phyloP scores from a whole-genome alignment of 495 filamentous ascomycete species.

The Podospora sp. region DNA sequence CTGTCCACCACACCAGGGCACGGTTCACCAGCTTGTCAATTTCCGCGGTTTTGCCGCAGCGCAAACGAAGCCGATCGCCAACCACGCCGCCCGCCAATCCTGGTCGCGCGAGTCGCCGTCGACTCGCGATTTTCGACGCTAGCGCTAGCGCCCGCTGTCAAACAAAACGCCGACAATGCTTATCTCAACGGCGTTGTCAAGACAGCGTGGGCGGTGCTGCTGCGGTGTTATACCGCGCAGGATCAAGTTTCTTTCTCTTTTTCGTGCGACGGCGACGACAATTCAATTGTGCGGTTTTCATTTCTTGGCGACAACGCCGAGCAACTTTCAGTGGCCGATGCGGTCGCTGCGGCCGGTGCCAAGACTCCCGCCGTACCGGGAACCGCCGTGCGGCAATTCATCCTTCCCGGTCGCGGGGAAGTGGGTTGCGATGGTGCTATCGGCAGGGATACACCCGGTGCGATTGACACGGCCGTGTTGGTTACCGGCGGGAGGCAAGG shows the following conservation, averaged over 20 bases:
- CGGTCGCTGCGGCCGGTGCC: constrained; percentile 12
- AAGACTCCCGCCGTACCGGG: background rate
- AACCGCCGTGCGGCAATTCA: background rate
- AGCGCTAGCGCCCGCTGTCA: constrained; percentile 16
- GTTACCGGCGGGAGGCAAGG: constrained; percentile 10
- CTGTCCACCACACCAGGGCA: background rate
- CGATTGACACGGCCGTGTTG: constrained; percentile 6
- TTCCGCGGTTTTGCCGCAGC: constrained; percentile 24
- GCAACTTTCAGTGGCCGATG: constrained; percentile 15
- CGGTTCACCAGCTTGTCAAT: constrained; percentile 23
- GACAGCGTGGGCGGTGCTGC: constrained; percentile 29
- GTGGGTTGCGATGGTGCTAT: background rate
- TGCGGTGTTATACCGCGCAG: constrained; percentile 32
- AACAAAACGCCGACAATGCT: constrained; percentile 12
- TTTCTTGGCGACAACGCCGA: constrained; percentile 14
- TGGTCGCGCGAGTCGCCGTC: constrained; percentile 22
- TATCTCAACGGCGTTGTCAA: constrained; percentile 21
- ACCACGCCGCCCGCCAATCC: constrained; percentile 11
- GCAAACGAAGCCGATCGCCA: constrained; percentile 1
- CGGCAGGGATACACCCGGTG: background rate
- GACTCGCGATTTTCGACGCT: constrained; percentile 9
- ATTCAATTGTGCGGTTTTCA: constrained; percentile 18
- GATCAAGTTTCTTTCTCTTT: constrained; percentile 30
- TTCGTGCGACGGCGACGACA: constrained; percentile 11
- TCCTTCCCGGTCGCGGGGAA: constrained; percentile 1